Base-by-base conservation (phyloP, 345 rosid species). In the Eucalyptus sideroxylon region DNA sequence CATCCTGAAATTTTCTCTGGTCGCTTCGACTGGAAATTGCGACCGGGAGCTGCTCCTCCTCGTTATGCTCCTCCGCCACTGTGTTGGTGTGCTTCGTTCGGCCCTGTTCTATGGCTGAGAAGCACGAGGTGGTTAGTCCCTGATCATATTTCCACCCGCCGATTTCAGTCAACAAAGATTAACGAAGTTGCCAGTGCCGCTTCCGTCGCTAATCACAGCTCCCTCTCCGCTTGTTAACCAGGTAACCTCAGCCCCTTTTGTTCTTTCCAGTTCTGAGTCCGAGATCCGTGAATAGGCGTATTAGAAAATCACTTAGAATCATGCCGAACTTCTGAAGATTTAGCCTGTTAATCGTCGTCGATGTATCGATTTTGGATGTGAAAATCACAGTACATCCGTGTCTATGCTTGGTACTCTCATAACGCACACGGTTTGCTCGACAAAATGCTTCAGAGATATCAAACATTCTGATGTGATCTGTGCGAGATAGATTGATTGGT, bases 181-280 rank as follows among this genome's bases (percentile, higher is more conserved):
- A 59, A 59, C 30, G 1, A 26, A 26, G 67, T 59, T 5, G 2
- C 67, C n/a, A 2, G 1, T 5, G 15, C 0, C 1, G 67, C 30
- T 59, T 59, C 2, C 2, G 1, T 59, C 65, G 1, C 65, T 59
- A 24, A 59, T 59, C 65, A 26, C 65, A 59, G 67, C 67, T 59
- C 67, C 1, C 0, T 59, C n/a, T 59, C 67, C 67, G n/a, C n/a
- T 59, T 26, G 67, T 59, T 26, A 59, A 4, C 30, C 30, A 26
- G 67, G 67, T 59, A 26, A 11, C 15, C n/a, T 59, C 67, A 59
- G n/a, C 67, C n/a, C 15, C n/a, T 59, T 59, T 34, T 26, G 67
- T 26, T 59, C 14, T 59, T 26, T 26, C 67, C 4, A 26, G 67
- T 59, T 59, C 67, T 1, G 67, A 26, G 67, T 59, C 67, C n/a